Evolutionary conservation across 306 rosid genomes (phyloP), one percentile per base, ranked within the genome.

Genomic region (Medicago ruthenica): DNA sequence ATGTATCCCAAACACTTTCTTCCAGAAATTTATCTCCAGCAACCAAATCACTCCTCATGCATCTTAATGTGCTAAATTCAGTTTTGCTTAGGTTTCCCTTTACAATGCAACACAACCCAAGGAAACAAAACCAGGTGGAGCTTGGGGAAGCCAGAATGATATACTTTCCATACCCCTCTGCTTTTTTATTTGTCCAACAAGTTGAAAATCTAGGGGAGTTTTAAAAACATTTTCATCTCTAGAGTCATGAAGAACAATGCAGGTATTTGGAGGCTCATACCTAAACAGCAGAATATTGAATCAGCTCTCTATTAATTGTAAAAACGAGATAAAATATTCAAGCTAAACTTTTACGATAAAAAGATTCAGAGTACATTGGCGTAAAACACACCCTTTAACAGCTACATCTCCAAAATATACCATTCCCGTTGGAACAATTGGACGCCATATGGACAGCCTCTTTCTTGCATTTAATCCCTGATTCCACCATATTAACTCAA

Each of bases 121-220:
- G 70, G 93, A 79, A 79, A 90, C 97, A 92, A 87, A 95, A 27
- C 99, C 97, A 65, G 97, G 91, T 59, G 97, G 93, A 75, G 97
- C 92, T 84, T 95, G 97, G 58, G 99, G 99, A 73, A 87, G 89
- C 99, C 99, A 95, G 73, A 95, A 95, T 21, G 93, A 88, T 27
- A 92, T 81, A 20, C 77, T 81, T 37, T 95, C 99, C 81, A 85
- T 85, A 83, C 99, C 97, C 82, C 88, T 85, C 84, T 89, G 99
- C 77, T 89, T 92, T 87, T 92, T 95, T 59, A 95, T 84, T 71
- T 86, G 87, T 77, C 97, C 97, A 81, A 90, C 89, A 78, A 85
- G 89, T 67, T 89, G 97, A 84, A 90, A 95, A 84, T 87, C 97
- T 59, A 81, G 71, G 71, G 99, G 99, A 42, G 86, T 63, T 89